Percentiles rank a stretch among this genome's conserved stretches.
Evolutionary conservation across 2,329 filamentous ascomycete genomes (phyloP).

Genomic region (Botryotinia globosa): DNA sequence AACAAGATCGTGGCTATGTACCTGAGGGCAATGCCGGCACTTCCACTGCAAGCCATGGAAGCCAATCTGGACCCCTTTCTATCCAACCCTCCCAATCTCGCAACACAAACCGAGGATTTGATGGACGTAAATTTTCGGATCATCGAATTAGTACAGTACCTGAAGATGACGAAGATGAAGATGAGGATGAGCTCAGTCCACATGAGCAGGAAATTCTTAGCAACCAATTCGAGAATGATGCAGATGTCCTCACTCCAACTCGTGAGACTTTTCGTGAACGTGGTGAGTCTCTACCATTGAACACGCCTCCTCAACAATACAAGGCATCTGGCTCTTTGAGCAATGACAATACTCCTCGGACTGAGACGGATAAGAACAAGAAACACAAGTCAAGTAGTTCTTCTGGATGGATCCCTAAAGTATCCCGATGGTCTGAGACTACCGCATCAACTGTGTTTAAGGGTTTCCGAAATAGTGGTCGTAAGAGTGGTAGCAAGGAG

Average conservation of each 20-base stretch:
- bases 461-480: conserved; percentile 67
- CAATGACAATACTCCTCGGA: conserved; percentile 73
- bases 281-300: conserved; percentile 53
- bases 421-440: conserved; percentile 96
- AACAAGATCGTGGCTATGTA: conserved; percentile 74
- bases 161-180: conserved; percentile 74
- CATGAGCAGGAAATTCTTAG: conserved; percentile 50
- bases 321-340: conserved; percentile 49
- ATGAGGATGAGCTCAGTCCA: conserved; percentile 59
- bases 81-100: conserved; percentile 48
- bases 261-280: conserved; percentile 52
- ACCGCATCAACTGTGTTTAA: conserved; percentile 84
- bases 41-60: conserved; percentile 66
- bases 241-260: conserved; percentile 59
- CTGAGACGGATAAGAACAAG: conserved; percentile 63
- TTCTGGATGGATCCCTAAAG: conserved; percentile 79
- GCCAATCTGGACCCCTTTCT: conserved; percentile 74
- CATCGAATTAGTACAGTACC: conserved; percentile 88
- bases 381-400: conserved; percentile 88
- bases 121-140: conserved; percentile 58
- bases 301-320: conserved; percentile 56
- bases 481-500: conserved; percentile 53
- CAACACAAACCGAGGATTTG: conserved; percentile 42
- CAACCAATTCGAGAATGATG: conserved; percentile 57
- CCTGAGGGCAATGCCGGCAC: conserved; percentile 77